Evolutionary conservation across 2,329 filamentous ascomycete genomes (phyloP), one percentile per base, ranked within the genome.

Genomic region (Ophiostoma himal-ulmi): DNA sequence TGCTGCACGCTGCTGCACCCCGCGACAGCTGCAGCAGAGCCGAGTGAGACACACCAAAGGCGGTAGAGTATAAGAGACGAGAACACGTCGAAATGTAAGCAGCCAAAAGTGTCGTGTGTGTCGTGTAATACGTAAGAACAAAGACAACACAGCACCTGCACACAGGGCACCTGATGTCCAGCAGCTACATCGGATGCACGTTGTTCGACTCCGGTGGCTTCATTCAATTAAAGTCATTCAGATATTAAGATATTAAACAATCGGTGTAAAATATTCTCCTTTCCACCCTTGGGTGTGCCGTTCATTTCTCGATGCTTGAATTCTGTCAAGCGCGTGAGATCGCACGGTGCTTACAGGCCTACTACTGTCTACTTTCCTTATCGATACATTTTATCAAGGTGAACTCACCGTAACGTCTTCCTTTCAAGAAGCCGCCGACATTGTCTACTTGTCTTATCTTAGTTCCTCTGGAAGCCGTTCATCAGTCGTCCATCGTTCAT

Each of bases 391-490:
- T 22, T 54, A 54, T 6, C 48, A 26, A 54, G 52, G 52, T 26
- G 52, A 57, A 57, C 52, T 57, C 52, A 57, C n/a, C n/a, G 52
- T 57, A 22, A 6, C n/a, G 1, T 22, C 6, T 48, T 17, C 13
- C 44, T 20, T 17, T 48, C 13, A 10, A 39, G 10, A 10, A 39
- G 37, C 37, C 10, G 22, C 17, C 17, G 60, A 36, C 60, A 36
- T 39, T 39, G 4, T 65, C 62, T 65, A 65, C 62, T 65, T 65
- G 62, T 65, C 62, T 65, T 65, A 65, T 65, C 62, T 39, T 65
- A 22, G 36, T 65, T 65, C 30, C 41, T 65, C 62, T 65, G 62
- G 62, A 65, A 65, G 36, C 36, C 57, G 52, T 57, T 14, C 26
- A 57, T 57, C 8, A 8, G 20, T 13, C 20, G 20, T 7, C 48